These are phyloP conservation scores for Solanum commersonii DNA, from an alignment of 257 asterid genomes.

Conservation along the genomic window DNA sequence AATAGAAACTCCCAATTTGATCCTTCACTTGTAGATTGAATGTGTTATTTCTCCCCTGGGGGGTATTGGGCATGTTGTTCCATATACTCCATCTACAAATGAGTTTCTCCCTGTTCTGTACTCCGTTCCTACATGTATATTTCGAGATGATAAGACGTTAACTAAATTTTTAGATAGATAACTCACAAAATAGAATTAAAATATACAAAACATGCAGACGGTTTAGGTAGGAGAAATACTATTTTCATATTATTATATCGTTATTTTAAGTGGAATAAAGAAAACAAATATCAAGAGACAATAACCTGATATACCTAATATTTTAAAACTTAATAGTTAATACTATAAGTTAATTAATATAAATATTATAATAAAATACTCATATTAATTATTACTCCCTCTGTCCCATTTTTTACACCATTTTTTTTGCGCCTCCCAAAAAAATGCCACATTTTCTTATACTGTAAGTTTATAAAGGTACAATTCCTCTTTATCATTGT, in stretches of 20 bases:
- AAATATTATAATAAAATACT: too few relatives aligned
- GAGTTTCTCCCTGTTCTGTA: conserved; percentile 87
- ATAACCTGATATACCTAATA: not conserved
- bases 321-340: not conserved
- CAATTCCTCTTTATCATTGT: too few relatives aligned
- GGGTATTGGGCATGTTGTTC: conserved; percentile 95
- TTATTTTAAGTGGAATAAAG: not conserved
- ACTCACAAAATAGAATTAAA: not conserved
- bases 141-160: not conserved
- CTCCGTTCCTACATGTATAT: conserved; percentile 53
- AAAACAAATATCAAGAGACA: too few relatives aligned
- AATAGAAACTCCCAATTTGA: conserved; percentile 90
- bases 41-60: conserved; percentile 81
- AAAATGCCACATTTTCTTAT: too few relatives aligned
- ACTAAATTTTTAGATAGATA: not conserved
- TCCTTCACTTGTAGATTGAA: conserved; percentile 89
- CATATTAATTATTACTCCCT: too few relatives aligned
- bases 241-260: not conserved
- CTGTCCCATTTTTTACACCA: too few relatives aligned
- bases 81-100: conserved; percentile 80
- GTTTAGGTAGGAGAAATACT: not conserved
- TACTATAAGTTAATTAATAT: not conserved
- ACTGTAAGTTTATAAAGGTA: too few relatives aligned
- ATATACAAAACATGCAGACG: not conserved
- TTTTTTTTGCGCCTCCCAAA: too few relatives aligned